Base-by-base conservation (phyloP, 495 filamentous ascomycete genomes). In the Hypoxylon cercidicola region DNA sequence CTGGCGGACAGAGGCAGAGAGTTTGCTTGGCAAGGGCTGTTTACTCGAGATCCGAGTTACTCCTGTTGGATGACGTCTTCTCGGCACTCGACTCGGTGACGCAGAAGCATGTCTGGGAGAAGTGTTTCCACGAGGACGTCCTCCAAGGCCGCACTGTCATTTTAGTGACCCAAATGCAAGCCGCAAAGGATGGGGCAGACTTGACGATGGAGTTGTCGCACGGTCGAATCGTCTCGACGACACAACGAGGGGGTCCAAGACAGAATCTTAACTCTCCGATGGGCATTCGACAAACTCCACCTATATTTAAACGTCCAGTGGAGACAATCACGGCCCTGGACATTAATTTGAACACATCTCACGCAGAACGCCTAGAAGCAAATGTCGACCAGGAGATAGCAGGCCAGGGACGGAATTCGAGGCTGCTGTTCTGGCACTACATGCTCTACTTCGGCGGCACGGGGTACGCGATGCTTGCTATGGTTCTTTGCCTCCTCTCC, bases 81-180 rank as follows among this genome's bases (percentile, higher is more conserved):
- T 93, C 90, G 70, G 91, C 91, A 6, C 91, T 95, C 12, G 91
- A 95, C 74, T 91, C 92, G 4, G 90, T 93, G 62, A 94, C 91
- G 0, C 90, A 90, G 18, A 93, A 93, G 75, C 92, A 92, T 81
- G 93, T 95, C 55, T 93, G 93, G 72, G 85, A 37, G 34, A 37
- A 37, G 10, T 37, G 34, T 9, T 37, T 37, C 34, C 34, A 37
- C 34, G 13, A 11, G 3, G 34, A 37, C 10, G 13, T 37, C 34
- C 34, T 37, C 4, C 34, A 37, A 12, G 34, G 34, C 13, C 34
- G 34, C 11, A 37, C 34, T 37, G 34, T 37, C 9, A 37, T 37
- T 12, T n/a, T 37, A 9, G 34, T 37, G 34, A 37, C 34, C 34
- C 34, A 37, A 9, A 37, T 37, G 34, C 34, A 37, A 37, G 34